These are phyloP conservation scores for Picochlorum sp. DNA, from an alignment of 139 green algal species.

Conservation along the genomic window DNA sequence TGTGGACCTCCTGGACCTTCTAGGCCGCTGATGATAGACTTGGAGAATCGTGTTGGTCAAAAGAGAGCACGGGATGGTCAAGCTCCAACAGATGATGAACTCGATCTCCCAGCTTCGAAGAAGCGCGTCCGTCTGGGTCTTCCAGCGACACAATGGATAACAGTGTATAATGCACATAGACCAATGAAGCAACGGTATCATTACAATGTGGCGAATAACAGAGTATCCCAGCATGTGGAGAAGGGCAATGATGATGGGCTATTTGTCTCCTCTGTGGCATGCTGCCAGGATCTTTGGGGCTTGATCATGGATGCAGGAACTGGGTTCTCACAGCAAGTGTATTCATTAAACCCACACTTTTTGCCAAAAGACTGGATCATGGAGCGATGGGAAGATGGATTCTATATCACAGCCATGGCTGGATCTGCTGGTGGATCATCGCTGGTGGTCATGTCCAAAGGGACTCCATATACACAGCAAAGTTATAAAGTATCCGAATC, in stretches of 20 bases:
- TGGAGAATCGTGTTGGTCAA: slow-evolving; percentile 44
- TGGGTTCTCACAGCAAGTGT: slow-evolving; percentile 78
- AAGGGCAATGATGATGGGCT: slow-evolving; percentile 98
- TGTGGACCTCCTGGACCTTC: slow-evolving; percentile 59
- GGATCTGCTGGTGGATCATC: slow-evolving; percentile 57
- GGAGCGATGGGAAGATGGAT: slow-evolving; percentile 99
- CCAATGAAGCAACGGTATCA: slow-evolving; percentile 99
- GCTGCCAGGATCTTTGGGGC: slow-evolving; percentile 94
- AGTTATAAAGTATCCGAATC: slow-evolving; percentile 97
- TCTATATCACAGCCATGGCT: slow-evolving; percentile 98
- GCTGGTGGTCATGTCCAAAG: slow-evolving; percentile 92
- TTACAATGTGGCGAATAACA: slow-evolving; percentile 97
- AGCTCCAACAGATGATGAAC: background rate
- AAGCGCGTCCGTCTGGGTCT: slow-evolving; percentile 94
- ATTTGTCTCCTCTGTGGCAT: slow-evolving; percentile 91
- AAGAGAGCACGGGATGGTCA: slow-evolving; percentile 69
- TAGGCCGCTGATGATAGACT: slow-evolving; percentile 75
- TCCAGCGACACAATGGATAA: slow-evolving; percentile 98
- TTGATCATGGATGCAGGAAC: slow-evolving; percentile 96
- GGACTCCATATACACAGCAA: slow-evolving; percentile 98
- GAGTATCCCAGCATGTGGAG: slow-evolving; percentile 90
- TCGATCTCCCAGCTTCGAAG: slow-evolving; percentile 53
- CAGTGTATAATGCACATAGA: slow-evolving; percentile 95
- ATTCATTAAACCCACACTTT: slow-evolving; percentile 78
- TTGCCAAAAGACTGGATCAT: slow-evolving; percentile 99